phyloP scores from a whole-genome alignment of 23 red algal genomes.

The Gracilaria gracilis region DNA sequence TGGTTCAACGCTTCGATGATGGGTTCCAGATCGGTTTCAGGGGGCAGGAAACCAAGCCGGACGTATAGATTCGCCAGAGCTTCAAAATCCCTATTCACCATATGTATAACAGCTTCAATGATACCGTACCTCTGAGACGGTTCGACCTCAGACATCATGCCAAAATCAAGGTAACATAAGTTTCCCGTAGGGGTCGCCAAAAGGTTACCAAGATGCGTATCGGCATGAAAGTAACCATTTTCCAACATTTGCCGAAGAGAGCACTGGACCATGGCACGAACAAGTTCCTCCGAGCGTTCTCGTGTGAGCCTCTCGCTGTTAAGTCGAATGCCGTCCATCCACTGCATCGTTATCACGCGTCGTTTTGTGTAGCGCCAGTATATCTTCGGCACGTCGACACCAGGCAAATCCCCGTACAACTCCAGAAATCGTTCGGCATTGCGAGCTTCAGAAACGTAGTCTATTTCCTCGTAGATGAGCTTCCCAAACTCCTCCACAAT shows the following conservation, averaged over 20 bases:
- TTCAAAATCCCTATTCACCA: constrained; percentile 99
- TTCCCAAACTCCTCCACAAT: constrained; percentile 99
- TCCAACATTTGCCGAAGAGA: constrained; percentile 99
- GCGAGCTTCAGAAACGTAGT: constrained; percentile 93
- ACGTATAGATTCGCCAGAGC: constrained; percentile 90
- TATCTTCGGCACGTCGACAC: constrained; percentile 88
- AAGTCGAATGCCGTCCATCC: constrained; percentile 94
- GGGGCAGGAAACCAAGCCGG: constrained; percentile 90
- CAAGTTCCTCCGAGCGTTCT: constrained; percentile 74
- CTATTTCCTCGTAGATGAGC: constrained; percentile 99
- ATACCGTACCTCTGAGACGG: constrained; percentile 96
- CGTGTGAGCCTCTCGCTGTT: constrained; percentile 66
- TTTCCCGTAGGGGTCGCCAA: constrained; percentile 87
- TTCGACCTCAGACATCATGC: constrained; percentile 96
- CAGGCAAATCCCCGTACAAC: constrained; percentile 85
- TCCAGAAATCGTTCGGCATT: constrained; percentile 93
- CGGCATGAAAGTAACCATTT: constrained; percentile 98
- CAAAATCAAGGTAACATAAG: constrained; percentile 98
- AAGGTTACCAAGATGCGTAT: constrained; percentile 97
- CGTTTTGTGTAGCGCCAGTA: constrained; percentile 91
- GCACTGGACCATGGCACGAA: constrained; percentile 94
- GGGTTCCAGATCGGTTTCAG: constrained; percentile 83
- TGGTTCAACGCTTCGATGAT: constrained; percentile 90
- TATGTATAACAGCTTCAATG: constrained; percentile 96
- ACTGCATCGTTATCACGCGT: constrained; percentile 93